A percentile compares a stretch with the other conserved stretches of the same genome.
phyloP scores from a whole-genome alignment of 2,329 filamentous ascomycete species.

The Leptographium lundbergii region DNA sequence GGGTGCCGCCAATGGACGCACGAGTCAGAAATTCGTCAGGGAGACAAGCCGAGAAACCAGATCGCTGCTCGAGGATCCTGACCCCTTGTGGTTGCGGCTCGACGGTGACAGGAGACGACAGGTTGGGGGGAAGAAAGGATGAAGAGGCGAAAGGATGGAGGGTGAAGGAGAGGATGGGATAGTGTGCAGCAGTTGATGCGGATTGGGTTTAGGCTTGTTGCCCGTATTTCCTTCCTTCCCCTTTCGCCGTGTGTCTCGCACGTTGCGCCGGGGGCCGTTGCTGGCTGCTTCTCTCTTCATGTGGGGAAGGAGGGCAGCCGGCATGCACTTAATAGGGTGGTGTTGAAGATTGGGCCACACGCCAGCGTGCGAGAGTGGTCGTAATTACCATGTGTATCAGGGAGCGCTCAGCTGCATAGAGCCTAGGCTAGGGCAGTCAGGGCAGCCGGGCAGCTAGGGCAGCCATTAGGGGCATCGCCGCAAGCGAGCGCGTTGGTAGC shows the following conservation, averaged over 20 bases:
- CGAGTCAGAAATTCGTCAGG: not conserved
- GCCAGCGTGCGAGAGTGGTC: not conserved
- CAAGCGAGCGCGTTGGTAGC: not conserved
- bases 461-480: not conserved
- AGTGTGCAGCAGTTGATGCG: not conserved
- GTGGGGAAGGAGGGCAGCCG: not conserved
- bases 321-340: not conserved
- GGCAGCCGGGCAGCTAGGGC: too few relatives aligned
- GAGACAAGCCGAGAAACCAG: not conserved
- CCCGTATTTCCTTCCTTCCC: not conserved
- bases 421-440: not conserved
- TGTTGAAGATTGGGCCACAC: not conserved
- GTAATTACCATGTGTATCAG: not conserved
- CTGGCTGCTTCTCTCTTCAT: not conserved
- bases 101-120: not conserved
- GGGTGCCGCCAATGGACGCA: not conserved
- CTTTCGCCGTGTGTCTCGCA: slow-evolving; percentile 1
- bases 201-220: slow-evolving; percentile 7
- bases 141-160: not conserved
- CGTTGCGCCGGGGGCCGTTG: not conserved
- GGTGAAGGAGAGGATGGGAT: not conserved
- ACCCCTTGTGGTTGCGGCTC: not conserved
- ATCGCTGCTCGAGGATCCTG: not conserved
- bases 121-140: not conserved
- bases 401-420: not conserved